Evolutionary conservation across 1,284 basidiomycete species (phyloP).

Genomic region (Fomitiporia mediterranea): DNA sequence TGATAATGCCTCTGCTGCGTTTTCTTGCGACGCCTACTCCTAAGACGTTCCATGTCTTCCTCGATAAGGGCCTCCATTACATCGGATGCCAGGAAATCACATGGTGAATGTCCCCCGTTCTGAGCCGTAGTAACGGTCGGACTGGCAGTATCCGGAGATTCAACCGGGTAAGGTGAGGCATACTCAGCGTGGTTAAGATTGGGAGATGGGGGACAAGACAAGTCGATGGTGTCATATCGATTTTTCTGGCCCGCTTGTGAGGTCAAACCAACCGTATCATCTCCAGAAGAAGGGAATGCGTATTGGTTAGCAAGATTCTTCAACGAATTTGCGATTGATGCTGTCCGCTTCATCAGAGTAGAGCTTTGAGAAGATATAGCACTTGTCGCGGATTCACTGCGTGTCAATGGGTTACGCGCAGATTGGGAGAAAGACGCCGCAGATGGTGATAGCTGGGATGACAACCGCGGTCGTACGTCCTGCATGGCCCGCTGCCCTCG

Average conservation of each 20-base stretch:
- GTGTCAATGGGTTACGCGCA: constrained; percentile 31
- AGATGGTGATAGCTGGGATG: constrained; percentile 47
- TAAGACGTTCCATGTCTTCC: constrained; percentile 84
- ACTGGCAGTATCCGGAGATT: constrained; percentile 30
- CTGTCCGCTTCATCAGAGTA: constrained; percentile 71
- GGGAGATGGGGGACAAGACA: constrained; percentile 70
- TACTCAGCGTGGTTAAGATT: constrained; percentile 73
- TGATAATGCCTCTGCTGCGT: constrained; percentile 34
- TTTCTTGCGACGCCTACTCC: constrained; percentile 56
- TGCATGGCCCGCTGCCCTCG: constrained; percentile 29
- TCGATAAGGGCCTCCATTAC: constrained; percentile 86
- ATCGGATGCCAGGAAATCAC: constrained; percentile 61
- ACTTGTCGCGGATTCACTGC: constrained; percentile 59
- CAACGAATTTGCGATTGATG: constrained; percentile 82
- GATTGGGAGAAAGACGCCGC: constrained; percentile 41
- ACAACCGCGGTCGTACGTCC: constrained; percentile 43
- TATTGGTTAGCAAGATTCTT: constrained; percentile 71
- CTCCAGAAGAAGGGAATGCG: constrained; percentile 53
- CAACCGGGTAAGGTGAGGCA: constrained; percentile 63
- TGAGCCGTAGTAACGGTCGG: not conserved
- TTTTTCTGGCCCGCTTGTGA: constrained; percentile 27
- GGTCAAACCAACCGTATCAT: constrained; percentile 50
- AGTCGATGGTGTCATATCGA: constrained; percentile 35
- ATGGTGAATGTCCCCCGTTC: constrained; percentile 24
- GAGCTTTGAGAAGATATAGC: constrained; percentile 55